A percentile compares a stretch with the other conserved stretches of the same genome.
phyloP scores from a whole-genome alignment of 176 grass and related monocot genomes.

The Secale cereale region DNA sequence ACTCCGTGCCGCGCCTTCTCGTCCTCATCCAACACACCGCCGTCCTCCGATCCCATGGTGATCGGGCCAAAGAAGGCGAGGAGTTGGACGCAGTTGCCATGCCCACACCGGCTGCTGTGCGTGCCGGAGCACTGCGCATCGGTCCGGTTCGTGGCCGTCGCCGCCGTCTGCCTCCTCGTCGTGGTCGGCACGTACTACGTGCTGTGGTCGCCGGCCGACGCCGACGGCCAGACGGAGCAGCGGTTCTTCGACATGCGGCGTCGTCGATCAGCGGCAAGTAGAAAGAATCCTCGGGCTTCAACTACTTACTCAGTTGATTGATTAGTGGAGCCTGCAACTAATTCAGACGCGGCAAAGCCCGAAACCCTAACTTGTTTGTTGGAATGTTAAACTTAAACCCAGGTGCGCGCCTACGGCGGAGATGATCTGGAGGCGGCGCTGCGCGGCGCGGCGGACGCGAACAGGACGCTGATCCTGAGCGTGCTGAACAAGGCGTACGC shows the following conservation, averaged over 20 bases:
- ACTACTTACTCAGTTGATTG: neutral
- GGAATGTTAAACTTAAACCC: neutral
- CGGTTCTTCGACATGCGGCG: constrained; percentile 30
- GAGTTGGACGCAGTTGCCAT: neutral
- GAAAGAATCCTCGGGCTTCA: neutral
- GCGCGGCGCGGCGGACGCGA: constrained; percentile 43
- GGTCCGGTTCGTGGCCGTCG: constrained; percentile 1
- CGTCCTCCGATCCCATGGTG: neutral
- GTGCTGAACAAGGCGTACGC: constrained; percentile 66
- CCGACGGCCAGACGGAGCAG: constrained; percentile 14
- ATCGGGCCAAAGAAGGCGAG: neutral
- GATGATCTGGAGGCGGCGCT: constrained; percentile 55
- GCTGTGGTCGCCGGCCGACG: constrained; percentile 9
- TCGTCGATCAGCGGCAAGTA: constrained; percentile 18
- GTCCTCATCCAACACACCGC: neutral
- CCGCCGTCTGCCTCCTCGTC: constrained; percentile 19
- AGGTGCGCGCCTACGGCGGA: neutral
- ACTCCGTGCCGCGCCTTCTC: neutral
- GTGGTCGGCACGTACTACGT: constrained; percentile 32
- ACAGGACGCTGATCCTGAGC: constrained; percentile 57
- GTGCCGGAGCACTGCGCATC: constrained; percentile 31
- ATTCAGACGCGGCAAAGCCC: neutral
- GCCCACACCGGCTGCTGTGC: neutral
- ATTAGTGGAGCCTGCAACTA: neutral
- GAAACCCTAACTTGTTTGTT: constrained; percentile 18